Percentiles rank a stretch among this genome's conserved stretches.
Conservation (phyloP, 225 moss, liverwort and hornwort genomes). For the Marchantia paleacea region DNA sequence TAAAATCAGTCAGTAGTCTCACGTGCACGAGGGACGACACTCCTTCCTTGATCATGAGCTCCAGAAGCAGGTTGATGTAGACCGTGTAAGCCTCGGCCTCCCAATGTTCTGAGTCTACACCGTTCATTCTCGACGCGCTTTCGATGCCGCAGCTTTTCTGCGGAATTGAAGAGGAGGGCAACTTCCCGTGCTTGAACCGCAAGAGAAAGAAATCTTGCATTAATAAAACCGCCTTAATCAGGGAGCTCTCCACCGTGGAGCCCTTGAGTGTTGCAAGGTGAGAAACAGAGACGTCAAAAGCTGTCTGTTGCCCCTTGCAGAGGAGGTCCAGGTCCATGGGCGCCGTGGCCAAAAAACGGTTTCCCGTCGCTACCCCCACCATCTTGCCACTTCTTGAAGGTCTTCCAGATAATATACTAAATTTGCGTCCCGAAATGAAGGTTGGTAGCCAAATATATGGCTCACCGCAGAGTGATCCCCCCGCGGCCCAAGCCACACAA, state of each 20-base stretch:
- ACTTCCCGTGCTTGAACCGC: neutral
- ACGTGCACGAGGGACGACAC: conserved; percentile 6
- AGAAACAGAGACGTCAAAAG: neutral
- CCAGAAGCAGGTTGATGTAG: conserved; percentile 15
- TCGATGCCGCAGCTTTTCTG: conserved; percentile 7
- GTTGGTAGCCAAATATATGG: neutral
- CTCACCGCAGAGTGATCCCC: neutral
- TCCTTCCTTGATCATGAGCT: conserved; percentile 14
- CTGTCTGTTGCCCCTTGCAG: conserved; percentile 4
- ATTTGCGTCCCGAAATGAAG: neutral
- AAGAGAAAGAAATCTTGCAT: conserved; percentile 14
- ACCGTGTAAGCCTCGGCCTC: neutral
- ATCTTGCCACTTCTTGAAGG: conserved; percentile 15
- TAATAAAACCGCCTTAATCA: neutral
- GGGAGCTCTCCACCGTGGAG: conserved; percentile 6
- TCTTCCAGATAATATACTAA: neutral
- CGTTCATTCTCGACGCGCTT: neutral
- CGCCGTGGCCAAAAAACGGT: conserved; percentile 13
- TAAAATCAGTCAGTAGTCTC: conserved; percentile 8
- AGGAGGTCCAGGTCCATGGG: conserved; percentile 3
- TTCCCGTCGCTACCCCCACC: conserved; percentile 19
- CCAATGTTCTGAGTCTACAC: neutral
- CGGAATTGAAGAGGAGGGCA: neutral
- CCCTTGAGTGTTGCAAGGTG: conserved; percentile 3
- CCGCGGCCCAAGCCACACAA: neutral